A percentile compares a stretch with the other conserved stretches of the same genome.
These are phyloP conservation scores for Alternaria sp. DNA, from an alignment of 2,329 filamentous ascomycete genomes.

Conservation along the genomic window DNA sequence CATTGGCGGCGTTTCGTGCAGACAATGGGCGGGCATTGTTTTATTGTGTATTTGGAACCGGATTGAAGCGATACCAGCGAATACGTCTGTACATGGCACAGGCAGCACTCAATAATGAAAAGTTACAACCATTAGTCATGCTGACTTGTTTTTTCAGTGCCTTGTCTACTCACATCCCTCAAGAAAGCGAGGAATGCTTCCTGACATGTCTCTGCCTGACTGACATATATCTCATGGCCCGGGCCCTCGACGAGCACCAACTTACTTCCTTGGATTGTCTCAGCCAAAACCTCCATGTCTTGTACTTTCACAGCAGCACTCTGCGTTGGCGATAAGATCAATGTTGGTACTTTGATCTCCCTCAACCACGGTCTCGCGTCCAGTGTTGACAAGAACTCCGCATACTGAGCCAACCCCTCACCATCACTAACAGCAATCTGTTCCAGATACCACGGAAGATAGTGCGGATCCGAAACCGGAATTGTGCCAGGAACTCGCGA, in stretches of 20 bases:
- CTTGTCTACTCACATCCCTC: neutral
- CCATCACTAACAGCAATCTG: constrained; percentile 37
- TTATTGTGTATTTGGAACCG: neutral
- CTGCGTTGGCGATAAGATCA: constrained; percentile 46
- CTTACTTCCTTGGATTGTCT: constrained; percentile 27
- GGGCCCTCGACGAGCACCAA: constrained; percentile 40
- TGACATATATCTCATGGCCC: constrained; percentile 51
- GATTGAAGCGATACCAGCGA: neutral
- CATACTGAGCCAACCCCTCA: constrained; percentile 48
- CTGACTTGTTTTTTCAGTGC: neutral
- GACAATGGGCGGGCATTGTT: constrained; percentile 3
- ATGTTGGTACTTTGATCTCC: constrained; percentile 40
- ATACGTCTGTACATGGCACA: neutral
- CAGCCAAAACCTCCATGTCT: constrained; percentile 35
- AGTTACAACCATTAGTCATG: neutral
- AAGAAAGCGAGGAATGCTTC: constrained; percentile 50
- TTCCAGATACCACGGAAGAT: constrained; percentile 46
- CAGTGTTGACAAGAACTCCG: constrained; percentile 43
- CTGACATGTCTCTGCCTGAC: constrained; percentile 40
- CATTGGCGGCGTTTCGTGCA: constrained; percentile 17
- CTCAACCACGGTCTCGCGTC: constrained; percentile 43
- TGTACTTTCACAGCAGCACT: constrained; percentile 45
- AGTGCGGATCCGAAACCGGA: constrained; percentile 35
- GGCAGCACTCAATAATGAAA: neutral
- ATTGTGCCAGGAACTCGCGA: constrained; percentile 43